Base-by-base conservation (phyloP, 2,329 filamentous ascomycete species). In the Diaporthe caulivora region DNA sequence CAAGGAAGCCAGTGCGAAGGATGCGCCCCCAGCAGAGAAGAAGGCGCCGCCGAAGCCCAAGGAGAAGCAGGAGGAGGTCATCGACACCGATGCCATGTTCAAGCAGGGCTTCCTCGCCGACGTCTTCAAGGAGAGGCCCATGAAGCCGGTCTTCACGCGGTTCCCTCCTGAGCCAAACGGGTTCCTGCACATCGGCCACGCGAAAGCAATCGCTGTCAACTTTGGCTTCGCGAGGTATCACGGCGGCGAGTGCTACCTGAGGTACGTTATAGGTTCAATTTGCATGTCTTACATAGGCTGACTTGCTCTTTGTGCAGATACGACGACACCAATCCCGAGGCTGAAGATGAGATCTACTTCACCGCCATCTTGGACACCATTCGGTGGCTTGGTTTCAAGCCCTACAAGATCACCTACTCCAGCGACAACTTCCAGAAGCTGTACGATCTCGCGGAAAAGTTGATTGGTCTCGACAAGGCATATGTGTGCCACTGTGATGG, bases 251-350 rank as follows among this genome's bases (percentile, higher is more conserved):
- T 74, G 72, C 49, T 74, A 74, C 60, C 54, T 75, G 47, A 72
- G 74, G 72, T 75, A 57, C 4, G 54, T 44, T 13, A 7, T 3
- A 17, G n/a, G 47, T 10, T 34, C n/a, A 13, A 3, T 4, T 7
- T 5, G 0, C 18, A 0, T 53, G 10, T 21, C 21, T 26, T 53
- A 13, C 21, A 29, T 17, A 17, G 15, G n/a, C 67, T 75, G n/a
- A 71, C 17, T 40, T 40, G 6, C 91, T 82, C 92, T 93, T 79
- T 84, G 95, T 60, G 18, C 75, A 89, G 96, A 78, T 98, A 94
- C 82, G 97, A 98, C 81, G 97, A 98, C 79, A 98, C 97, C 18
- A 98, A 98, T 82, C 97, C 97, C 1, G 94, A 95, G 76, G 94
- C 94, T 62, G 97, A 98, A 82, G 94, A 98, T 81, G 94, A 97